Conservation (phyloP, 2,329 filamentous ascomycete genomes). For the Xylariaceae sp. region DNA sequence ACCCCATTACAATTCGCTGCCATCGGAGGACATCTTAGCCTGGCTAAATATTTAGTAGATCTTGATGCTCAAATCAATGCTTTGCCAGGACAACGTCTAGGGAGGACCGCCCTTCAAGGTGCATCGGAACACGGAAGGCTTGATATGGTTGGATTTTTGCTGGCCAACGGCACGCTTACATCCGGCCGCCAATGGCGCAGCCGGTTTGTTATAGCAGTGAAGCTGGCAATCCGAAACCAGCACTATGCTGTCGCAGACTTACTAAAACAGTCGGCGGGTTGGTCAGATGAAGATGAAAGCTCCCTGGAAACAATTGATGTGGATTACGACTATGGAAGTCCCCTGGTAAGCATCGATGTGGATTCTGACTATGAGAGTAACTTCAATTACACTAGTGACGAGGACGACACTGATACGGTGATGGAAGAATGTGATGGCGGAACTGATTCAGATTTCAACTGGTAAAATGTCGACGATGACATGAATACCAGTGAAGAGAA, state of each 20-base stretch:
- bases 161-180: background rate
- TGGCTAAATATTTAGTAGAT: background rate
- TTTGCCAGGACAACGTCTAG: background rate
- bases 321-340: no score
- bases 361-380: no score
- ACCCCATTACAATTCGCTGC: background rate
- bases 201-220: background rate
- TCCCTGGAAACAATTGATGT: no score
- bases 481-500: no score
- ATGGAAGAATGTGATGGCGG: no score
- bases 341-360: no score
- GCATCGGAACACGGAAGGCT: background rate
- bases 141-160: background rate
- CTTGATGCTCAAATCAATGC: background rate
- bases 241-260: background rate
- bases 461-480: no score
- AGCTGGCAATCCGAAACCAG: background rate
- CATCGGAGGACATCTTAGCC: background rate
- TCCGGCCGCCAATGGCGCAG: background rate
- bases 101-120: background rate
- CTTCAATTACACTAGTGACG: no score
- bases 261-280: background rate
- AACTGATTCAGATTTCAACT: no score
- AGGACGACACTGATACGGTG: no score
- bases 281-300: background rate